Base-by-base conservation (phyloP, 495 filamentous ascomycete genomes). In the Lasiosphaeria miniovina region DNA sequence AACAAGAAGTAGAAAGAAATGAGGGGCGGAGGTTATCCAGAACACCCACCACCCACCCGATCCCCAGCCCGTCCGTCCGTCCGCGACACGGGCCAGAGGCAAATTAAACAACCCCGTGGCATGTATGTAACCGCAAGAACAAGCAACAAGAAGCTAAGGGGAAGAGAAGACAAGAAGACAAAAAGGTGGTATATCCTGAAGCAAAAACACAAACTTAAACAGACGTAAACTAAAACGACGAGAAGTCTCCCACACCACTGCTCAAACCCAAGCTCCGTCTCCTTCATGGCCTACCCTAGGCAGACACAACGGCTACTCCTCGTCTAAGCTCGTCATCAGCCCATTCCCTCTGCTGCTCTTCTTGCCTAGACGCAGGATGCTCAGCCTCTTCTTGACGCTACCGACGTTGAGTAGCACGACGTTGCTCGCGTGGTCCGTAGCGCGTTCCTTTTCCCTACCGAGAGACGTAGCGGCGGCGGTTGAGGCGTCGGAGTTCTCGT, bases 331-430 rank as follows among this genome's bases (percentile, higher is more conserved):
- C 56, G 65, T 74, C 76, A 81, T 82, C 55, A 71, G 64, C 52
- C 75, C 80, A 59, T 69, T 78, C 15, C 68, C 73, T 69, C 81
- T 85, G 66, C 84, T 86, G 34, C 69, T 74, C 76, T 89, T 88
- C 72, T 84, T 69, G 43, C 85, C 84, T 60, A 90, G 68, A 57
- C 84, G 84, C 62, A 93, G 62, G 51, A 86, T 67, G 63, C 88
- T 91, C 53, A 92, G 72, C 65, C 90, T 71, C 72, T 88, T 91
- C 73, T 83, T 83, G 55, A 91, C 80, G 59, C 83, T 86, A 6
- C 62, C 58, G 10, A 54, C 43, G 1, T n/a, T 36, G 31, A 54
- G 52, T 35, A 54, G 8, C 43, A 46, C 15, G 34, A 38, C 43
- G 8, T 43, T 17, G 52, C 49, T 24, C 34, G 34, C 24, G 10